A percentile compares a stretch with the other conserved stretches of the same genome.
phyloP scores from a whole-genome alignment of 208 protist species.

The Lotmaria passim region DNA sequence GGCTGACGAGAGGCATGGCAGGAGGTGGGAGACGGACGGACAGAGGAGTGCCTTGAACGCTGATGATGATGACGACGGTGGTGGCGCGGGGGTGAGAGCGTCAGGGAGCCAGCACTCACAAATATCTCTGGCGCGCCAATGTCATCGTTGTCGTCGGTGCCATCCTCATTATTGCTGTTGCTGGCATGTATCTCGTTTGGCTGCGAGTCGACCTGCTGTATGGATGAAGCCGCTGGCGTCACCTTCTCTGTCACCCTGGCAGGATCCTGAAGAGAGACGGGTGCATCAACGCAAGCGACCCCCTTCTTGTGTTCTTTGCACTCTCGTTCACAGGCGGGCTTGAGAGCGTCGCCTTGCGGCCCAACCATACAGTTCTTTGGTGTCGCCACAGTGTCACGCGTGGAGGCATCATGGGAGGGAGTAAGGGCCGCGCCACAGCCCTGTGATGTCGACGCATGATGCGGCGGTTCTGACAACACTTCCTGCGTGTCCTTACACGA shows the following conservation, averaged over 20 bases:
- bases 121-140: background rate
- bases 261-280: background rate
- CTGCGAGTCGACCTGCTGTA: too few species aligned
- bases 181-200: too few species aligned
- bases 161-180: background rate
- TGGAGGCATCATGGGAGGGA: too few species aligned
- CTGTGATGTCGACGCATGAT: too few species aligned
- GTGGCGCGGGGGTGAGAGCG: background rate
- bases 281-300: background rate
- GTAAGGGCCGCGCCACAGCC: too few species aligned
- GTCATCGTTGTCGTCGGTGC: background rate
- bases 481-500: too few species aligned
- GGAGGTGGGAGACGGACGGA: background rate
- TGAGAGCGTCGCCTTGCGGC: too few species aligned
- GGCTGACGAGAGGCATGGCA: background rate
- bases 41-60: background rate
- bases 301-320: background rate
- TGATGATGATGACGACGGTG: background rate
- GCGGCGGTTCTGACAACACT: too few species aligned
- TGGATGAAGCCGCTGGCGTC: too few species aligned
- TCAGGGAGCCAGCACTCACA: background rate
- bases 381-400: too few species aligned
- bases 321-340: background rate
- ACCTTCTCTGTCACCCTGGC: background rate
- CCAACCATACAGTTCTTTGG: too few species aligned